A percentile compares a stretch with the other conserved stretches of the same genome.
Conservation (phyloP, 2,329 filamentous ascomycete genomes). For the Diaporthe citri region DNA sequence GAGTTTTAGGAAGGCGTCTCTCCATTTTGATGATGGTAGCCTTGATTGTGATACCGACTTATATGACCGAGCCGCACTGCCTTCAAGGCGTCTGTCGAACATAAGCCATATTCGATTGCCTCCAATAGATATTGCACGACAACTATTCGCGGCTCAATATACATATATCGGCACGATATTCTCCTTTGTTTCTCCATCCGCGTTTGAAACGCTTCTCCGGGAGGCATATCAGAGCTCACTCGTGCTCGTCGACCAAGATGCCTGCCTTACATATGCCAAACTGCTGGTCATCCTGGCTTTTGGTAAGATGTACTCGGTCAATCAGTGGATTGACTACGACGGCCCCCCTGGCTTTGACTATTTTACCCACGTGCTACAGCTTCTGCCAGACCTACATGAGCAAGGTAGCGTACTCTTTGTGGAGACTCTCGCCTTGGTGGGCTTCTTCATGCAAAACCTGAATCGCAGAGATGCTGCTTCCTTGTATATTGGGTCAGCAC, state of each 20-base stretch:
- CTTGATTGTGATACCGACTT: conserved; percentile 50
- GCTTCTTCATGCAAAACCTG: conserved; percentile 70
- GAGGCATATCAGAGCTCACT: conserved; percentile 58
- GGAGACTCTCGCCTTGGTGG: conserved; percentile 65
- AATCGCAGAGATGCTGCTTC: conserved; percentile 68
- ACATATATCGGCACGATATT: conserved; percentile 70
- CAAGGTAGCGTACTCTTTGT: conserved; percentile 67
- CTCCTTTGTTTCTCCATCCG: conserved; percentile 60
- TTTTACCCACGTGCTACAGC: conserved; percentile 63
- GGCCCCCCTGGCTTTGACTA: conserved; percentile 68
- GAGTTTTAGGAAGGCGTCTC: conserved; percentile 52
- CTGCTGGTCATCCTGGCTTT: conserved; percentile 66
- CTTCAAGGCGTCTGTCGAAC: conserved; percentile 46
- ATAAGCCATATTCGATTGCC: conserved; percentile 56
- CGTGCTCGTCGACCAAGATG: conserved; percentile 57
- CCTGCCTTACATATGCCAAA: conserved; percentile 64
- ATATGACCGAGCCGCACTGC: conserved; percentile 51
- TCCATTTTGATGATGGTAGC: conserved; percentile 49
- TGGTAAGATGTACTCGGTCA: conserved; percentile 69
- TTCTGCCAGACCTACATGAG: conserved; percentile 68
- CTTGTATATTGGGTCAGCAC: conserved; percentile 65
- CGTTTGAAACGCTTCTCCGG: conserved; percentile 60
- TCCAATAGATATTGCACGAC: conserved; percentile 62
- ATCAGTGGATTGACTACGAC: conserved; percentile 65
- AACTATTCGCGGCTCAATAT: conserved; percentile 65